phyloP scores from a whole-genome alignment of 108 stramenopile species.

The Cyclotella atomus region DNA sequence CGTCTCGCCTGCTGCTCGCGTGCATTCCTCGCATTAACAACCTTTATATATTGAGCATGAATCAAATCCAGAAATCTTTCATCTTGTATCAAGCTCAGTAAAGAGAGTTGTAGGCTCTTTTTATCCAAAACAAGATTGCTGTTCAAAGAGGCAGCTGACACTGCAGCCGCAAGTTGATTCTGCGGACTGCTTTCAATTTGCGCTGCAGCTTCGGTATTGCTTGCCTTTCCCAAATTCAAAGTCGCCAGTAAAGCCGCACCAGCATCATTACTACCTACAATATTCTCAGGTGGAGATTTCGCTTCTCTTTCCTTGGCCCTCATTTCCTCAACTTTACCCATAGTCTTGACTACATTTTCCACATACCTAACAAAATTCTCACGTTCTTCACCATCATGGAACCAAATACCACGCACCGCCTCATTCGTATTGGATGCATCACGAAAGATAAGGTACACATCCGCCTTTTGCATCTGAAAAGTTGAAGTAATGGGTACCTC shows the following conservation, averaged over 20 bases:
- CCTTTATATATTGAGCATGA: constrained; percentile 89
- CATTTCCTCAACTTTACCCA: constrained; percentile 43
- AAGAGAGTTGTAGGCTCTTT: constrained; percentile 77
- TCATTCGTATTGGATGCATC: constrained; percentile 23
- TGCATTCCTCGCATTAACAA: constrained; percentile 65
- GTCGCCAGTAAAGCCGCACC: constrained; percentile 50
- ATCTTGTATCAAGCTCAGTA: constrained; percentile 85
- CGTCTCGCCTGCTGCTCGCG: constrained; percentile 18
- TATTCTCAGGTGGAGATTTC: background rate
- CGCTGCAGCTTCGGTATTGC: background rate
- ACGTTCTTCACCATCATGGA: constrained; percentile 71
- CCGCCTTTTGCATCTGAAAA: constrained; percentile 76
- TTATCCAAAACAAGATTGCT: constrained; percentile 70
- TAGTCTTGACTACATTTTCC: constrained; percentile 47
- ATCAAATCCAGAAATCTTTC: constrained; percentile 88
- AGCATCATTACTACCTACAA: constrained; percentile 16
- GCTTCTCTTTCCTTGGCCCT: constrained; percentile 1
- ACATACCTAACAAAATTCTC: constrained; percentile 53
- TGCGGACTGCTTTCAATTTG: too few species aligned
- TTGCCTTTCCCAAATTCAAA: constrained; percentile 25
- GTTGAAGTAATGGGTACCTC: constrained; percentile 53
- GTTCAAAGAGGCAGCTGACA: background rate
- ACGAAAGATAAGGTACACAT: constrained; percentile 80
- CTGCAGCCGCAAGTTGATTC: background rate
- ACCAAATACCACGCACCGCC: constrained; percentile 80